These are phyloP conservation scores for Umbilicus rupestris DNA, from an alignment of 164 flowering plant species.

Conservation along the genomic window DNA sequence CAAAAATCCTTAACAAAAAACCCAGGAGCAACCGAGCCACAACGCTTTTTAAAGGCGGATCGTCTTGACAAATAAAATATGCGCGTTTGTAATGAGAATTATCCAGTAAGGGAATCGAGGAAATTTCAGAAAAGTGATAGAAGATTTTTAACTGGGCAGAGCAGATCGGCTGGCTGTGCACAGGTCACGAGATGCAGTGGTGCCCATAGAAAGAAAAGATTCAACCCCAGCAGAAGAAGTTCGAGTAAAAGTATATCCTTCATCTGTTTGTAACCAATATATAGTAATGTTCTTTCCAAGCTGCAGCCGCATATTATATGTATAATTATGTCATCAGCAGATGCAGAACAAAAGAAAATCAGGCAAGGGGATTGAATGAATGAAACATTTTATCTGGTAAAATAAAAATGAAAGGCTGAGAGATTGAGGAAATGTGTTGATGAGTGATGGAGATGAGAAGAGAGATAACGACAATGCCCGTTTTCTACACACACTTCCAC, in stretches of 20 bases:
- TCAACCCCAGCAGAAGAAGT: too few relatives aligned
- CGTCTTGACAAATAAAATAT: background rate
- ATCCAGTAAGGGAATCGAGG: background rate
- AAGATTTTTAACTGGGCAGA: background rate
- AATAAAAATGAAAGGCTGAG: background rate
- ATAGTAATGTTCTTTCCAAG: background rate
- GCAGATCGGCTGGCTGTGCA: too few relatives aligned
- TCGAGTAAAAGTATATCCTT: background rate
- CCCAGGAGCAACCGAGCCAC: too few relatives aligned
- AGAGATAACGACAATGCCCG: background rate
- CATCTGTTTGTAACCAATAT: background rate
- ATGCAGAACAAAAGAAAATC: too few relatives aligned
- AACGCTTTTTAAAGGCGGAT: background rate
- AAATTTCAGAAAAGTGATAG: background rate
- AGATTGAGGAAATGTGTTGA: background rate
- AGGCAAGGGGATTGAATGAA: too few relatives aligned
- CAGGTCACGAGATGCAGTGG: conserved; percentile 1
- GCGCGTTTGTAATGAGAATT: background rate
- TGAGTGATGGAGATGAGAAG: conserved; percentile 2
- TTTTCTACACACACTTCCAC: conserved; percentile 7
- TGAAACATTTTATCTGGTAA: conserved; percentile 1
- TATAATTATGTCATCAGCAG: background rate
- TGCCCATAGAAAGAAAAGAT: background rate
- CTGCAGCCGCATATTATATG: background rate
- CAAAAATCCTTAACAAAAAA: conserved; percentile 2